These are phyloP conservation scores for Diplocarpon mali DNA, from an alignment of 2,329 filamentous ascomycete genomes.

Conservation along the genomic window DNA sequence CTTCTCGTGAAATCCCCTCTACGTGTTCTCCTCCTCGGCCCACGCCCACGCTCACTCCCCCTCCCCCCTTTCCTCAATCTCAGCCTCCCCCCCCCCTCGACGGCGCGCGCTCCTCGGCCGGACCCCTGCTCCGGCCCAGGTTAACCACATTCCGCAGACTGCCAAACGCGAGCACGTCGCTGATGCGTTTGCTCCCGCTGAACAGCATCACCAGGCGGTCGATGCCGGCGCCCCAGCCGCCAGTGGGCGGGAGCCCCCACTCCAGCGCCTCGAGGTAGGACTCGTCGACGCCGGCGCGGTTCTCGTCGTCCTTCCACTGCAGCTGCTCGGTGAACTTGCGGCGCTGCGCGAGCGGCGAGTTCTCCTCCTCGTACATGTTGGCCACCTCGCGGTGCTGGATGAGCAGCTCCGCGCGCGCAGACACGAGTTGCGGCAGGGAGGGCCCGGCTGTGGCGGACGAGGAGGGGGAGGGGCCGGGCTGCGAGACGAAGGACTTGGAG, in stretches of 20 bases:
- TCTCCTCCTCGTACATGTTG: conserved; percentile 98
- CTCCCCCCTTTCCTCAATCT: too few relatives aligned
- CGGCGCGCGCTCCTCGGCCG: too few relatives aligned
- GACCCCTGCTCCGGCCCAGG: conserved; percentile 21
- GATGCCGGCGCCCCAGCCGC: conserved; percentile 90
- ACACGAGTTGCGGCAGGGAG: conserved; percentile 50
- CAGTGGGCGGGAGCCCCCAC: conserved; percentile 86
- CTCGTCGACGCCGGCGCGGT: conserved; percentile 36
- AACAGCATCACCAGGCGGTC: conserved; percentile 91
- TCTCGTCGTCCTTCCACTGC: conserved; percentile 29
- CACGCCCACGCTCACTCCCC: too few relatives aligned
- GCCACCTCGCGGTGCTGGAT: conserved; percentile 71
- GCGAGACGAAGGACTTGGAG: conserved; percentile 66
- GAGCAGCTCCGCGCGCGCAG: conserved; percentile 78
- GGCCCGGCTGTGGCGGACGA: too few relatives aligned
- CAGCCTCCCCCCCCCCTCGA: too few relatives aligned
- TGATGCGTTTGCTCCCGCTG: conserved; percentile 65
- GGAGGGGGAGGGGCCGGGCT: too few relatives aligned
- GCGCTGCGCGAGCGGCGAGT: conserved; percentile 77
- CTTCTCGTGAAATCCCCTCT: too few relatives aligned
- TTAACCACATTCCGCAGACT: conserved; percentile 60
- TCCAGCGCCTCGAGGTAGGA: conserved; percentile 77
- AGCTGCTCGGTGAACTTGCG: conserved; percentile 64
- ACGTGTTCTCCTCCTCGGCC: too few relatives aligned
- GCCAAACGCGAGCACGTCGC: conserved; percentile 81